Conservation (phyloP, 129 eudicot genomes). For the Centrapalus pauciflorus region DNA sequence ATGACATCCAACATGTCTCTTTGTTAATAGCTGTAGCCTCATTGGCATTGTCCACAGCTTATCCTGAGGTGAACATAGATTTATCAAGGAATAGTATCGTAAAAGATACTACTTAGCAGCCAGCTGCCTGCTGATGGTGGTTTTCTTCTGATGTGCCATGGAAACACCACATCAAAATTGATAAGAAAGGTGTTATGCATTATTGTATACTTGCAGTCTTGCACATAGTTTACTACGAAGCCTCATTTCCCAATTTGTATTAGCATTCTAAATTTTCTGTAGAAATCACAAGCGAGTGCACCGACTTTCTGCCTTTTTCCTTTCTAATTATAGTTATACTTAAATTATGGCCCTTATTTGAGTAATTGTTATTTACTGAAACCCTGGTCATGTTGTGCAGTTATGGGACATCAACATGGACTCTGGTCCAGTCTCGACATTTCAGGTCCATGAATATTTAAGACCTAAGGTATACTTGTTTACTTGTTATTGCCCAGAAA, state of each 20-base stretch:
- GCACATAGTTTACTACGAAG: neutral
- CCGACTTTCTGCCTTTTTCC: neutral
- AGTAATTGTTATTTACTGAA: constrained; percentile 6
- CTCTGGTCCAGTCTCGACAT: constrained; percentile 85
- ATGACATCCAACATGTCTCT: neutral
- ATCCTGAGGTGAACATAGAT: too few relatives aligned
- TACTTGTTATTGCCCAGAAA: neutral
- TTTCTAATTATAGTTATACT: neutral
- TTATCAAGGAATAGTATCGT: too few relatives aligned
- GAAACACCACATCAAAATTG: neutral
- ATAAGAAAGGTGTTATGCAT: neutral
- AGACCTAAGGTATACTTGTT: constrained; percentile 73
- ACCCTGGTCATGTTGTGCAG: constrained; percentile 36
- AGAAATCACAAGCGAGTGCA: too few relatives aligned
- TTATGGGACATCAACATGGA: constrained; percentile 98
- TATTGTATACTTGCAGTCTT: too few relatives aligned
- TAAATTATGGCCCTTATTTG: neutral
- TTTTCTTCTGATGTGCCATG: neutral
- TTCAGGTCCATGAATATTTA: constrained; percentile 86
- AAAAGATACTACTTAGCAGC: neutral
- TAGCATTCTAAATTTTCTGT: too few relatives aligned
- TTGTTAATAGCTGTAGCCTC: too few relatives aligned
- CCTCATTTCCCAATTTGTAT: neutral
- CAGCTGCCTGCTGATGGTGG: neutral
- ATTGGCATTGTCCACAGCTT: too few relatives aligned